Percentiles rank a stretch among this genome's conserved stretches.
phyloP scores from a whole-genome alignment of 75 land plant genomes.

The Picea sitchensis region DNA sequence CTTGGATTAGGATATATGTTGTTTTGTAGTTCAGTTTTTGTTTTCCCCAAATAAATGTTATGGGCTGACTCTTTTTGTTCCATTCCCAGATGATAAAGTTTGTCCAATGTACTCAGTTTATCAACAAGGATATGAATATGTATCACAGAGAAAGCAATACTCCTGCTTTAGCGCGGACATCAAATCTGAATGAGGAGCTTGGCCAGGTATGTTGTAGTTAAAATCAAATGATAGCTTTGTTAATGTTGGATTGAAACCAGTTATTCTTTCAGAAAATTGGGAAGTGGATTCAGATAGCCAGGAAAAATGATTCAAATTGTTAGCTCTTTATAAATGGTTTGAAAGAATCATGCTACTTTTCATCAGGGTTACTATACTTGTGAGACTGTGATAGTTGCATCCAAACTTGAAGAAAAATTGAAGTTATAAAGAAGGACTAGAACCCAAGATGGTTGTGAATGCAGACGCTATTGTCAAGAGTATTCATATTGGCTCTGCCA shows the following conservation, averaged over 20 bases:
- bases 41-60: not conserved
- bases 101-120: constrained; percentile 87
- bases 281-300: not conserved
- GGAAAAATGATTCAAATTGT: not conserved
- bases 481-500: too few relatives aligned
- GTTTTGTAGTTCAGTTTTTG: not conserved
- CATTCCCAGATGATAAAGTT: constrained; percentile 91
- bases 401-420: too few relatives aligned
- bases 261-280: not conserved
- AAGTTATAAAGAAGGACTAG: too few relatives aligned
- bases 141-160: constrained; percentile 83
- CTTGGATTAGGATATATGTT: not conserved
- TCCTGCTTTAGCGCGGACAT: constrained; percentile 94
- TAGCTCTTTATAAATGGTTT: not conserved
- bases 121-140: constrained; percentile 90
- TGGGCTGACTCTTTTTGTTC: not conserved
- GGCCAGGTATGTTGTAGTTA: constrained; percentile 73
- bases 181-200: constrained; percentile 99
- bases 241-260: not conserved
- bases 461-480: too few relatives aligned
- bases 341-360: too few relatives aligned
- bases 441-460: too few relatives aligned
- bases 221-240: not conserved
- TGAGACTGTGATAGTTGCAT: too few relatives aligned
- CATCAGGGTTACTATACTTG: too few relatives aligned